A percentile compares a stretch with the other conserved stretches of the same genome.
phyloP scores from a whole-genome alignment of 2,329 filamentous ascomycete species.

The Colletotrichum musicola region DNA sequence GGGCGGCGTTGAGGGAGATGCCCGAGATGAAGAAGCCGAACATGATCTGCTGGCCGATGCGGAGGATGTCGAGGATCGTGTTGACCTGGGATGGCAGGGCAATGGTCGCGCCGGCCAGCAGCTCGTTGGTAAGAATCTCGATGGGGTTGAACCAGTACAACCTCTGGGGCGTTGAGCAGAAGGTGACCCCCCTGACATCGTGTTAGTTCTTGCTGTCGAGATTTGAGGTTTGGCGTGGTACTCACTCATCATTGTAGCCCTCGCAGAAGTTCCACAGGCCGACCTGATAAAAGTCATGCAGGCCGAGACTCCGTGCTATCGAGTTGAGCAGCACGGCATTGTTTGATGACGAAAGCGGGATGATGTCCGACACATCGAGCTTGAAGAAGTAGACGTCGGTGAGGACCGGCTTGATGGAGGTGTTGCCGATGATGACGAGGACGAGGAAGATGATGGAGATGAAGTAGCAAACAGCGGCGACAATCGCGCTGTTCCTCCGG shows the following conservation, averaged over 20 bases:
- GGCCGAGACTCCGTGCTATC: slow-evolving; percentile 85
- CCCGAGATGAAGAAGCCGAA: slow-evolving; percentile 87
- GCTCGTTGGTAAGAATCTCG: slow-evolving; percentile 80
- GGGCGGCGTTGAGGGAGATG: slow-evolving; percentile 76
- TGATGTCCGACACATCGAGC: slow-evolving; percentile 85
- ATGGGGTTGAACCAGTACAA: slow-evolving; percentile 96
- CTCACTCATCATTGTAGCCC: slow-evolving; percentile 77
- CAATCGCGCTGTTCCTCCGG: slow-evolving; percentile 71
- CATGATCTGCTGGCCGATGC: slow-evolving; percentile 84
- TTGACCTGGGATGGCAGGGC: slow-evolving; percentile 81
- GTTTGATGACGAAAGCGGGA: slow-evolving; percentile 82
- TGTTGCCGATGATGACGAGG: slow-evolving; percentile 83
- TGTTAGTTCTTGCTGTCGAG: slow-evolving; percentile 61
- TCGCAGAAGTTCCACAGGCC: slow-evolving; percentile 95
- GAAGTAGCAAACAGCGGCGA: slow-evolving; percentile 78
- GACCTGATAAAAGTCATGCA: slow-evolving; percentile 95
- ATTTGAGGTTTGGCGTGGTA: slow-evolving; percentile 18
- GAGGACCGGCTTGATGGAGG: slow-evolving; percentile 70
- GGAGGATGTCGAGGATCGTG: slow-evolving; percentile 80
- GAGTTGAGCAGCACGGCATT: slow-evolving; percentile 81
- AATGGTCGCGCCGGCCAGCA: slow-evolving; percentile 86
- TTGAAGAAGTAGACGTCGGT: slow-evolving; percentile 85
- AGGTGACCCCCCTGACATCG: slow-evolving; percentile 73
- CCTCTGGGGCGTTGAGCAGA: slow-evolving; percentile 76
- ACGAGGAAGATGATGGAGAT: slow-evolving; percentile 83